Base-by-base conservation (phyloP, 108 stramenopile genomes). In the Pseudonitzschia multiseries region DNA sequence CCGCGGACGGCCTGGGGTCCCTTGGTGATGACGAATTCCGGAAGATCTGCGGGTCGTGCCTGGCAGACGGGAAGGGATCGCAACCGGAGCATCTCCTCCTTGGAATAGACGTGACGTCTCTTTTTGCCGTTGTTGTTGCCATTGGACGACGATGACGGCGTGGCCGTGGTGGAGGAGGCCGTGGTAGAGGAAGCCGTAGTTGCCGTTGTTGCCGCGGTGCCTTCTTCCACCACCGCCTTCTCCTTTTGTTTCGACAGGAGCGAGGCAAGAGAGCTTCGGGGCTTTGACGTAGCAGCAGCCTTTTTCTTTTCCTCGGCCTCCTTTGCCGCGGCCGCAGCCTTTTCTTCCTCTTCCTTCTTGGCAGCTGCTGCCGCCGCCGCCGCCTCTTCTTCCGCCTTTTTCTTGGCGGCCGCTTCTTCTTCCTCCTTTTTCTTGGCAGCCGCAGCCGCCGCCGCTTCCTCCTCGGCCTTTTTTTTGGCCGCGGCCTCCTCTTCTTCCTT, bases 61-160 rank as follows among this genome's bases (percentile, higher is more conserved):
- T 57, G 67, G 46, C 82, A 86, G 36, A 71, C 64, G 22, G 75
- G 82, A 9, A 78, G 46, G 4, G 53, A 53, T 57, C 72, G 73
- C 31, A 80, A 80, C 75, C 74, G 50, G 8, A 80, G 41, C 79
- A 84, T 56, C 10, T 70, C 76, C 43, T 77, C 70, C 70, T 84
- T 84, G 57, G 79, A 67, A 51, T 72, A 84, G 57, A 84, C 79
- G 33, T 60, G 65, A 26, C 79, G 79, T 32, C 68, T 60, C 28
- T n/a, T 66, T 13, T 26, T 21, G 41, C 65, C 63, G 63, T 57
- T 70, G 54, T n/a, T 66, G 8, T 26, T 21, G 41, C 65, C 63
- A 52, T 57, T 70, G 54, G 22, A 22, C 9, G 70, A 51, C 12
- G 21, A 33, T 27, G 27, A 17, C 46, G 44, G 51, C 64, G 36